These are phyloP conservation scores for Pseudogymnoascus sp. DNA, from an alignment of 2,329 filamentous ascomycete genomes.

Conservation along the genomic window DNA sequence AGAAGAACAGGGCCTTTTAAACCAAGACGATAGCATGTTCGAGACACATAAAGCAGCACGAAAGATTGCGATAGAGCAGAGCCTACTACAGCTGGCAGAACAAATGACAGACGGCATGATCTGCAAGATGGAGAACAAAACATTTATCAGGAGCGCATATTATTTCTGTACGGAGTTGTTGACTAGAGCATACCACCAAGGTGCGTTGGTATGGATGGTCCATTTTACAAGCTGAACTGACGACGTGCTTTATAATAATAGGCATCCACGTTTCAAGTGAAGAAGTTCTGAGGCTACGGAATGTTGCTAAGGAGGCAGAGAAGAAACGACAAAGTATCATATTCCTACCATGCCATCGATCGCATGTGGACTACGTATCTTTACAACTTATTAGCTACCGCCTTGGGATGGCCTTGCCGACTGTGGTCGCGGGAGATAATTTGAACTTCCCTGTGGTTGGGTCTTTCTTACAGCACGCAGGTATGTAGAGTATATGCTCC, in stretches of 20 bases:
- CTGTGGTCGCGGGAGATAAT: conserved; percentile 92
- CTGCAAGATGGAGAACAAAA: conserved; percentile 95
- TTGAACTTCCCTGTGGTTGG: conserved; percentile 90
- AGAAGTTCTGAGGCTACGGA: conserved; percentile 75
- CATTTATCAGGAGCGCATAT: conserved; percentile 87
- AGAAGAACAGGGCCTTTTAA: conserved; percentile 63
- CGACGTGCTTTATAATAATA: conserved; percentile 19
- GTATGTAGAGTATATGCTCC: conserved; percentile 28
- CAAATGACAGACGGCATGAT: conserved; percentile 93
- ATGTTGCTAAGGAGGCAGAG: conserved; percentile 74
- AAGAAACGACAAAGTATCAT: conserved; percentile 91
- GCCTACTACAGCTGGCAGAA: conserved; percentile 73
- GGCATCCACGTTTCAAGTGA: conserved; percentile 90
- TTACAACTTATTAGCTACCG: conserved; percentile 94
- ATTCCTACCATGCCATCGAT: conserved; percentile 89
- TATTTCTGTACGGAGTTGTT: conserved; percentile 82
- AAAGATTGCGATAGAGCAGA: conserved; percentile 60
- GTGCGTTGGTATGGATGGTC: conserved; percentile 31
- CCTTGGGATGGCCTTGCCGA: conserved; percentile 77
- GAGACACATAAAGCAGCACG: conserved; percentile 45
- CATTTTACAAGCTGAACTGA: not conserved
- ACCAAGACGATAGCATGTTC: conserved; percentile 48
- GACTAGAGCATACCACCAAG: conserved; percentile 91
- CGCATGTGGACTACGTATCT: conserved; percentile 93
- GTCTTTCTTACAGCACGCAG: conserved; percentile 87